A percentile compares a stretch with the other conserved stretches of the same genome.
Evolutionary conservation across 2,329 filamentous ascomycete genomes (phyloP).

Genomic region (Trichophyton simii): DNA sequence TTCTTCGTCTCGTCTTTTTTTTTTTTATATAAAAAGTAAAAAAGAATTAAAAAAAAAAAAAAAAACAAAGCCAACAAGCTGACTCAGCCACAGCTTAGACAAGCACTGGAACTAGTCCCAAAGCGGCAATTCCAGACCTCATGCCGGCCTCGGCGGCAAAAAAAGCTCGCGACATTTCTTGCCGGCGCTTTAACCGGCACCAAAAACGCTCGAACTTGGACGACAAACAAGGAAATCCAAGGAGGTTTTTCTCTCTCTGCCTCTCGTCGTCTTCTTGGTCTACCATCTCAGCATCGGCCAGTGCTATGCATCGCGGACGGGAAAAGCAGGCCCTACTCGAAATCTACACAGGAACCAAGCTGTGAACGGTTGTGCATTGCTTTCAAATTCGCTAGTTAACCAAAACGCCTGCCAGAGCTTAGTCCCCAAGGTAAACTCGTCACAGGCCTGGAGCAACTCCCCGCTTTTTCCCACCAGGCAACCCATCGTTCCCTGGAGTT

Average conservation of each 20-base stretch:
- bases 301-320: not conserved
- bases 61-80: not conserved
- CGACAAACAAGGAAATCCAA: not conserved
- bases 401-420: not conserved
- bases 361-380: not conserved
- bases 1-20: not conserved
- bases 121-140: not conserved
- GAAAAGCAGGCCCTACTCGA: not conserved
- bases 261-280: not conserved
- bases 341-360: not conserved
- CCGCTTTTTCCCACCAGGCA: not conserved
- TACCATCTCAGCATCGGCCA: not conserved
- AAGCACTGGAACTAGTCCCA: not conserved
- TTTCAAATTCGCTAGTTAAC: not conserved
- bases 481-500: not conserved
- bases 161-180: not conserved
- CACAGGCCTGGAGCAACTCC: not conserved
- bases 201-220: not conserved
- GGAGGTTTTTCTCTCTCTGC: not conserved
- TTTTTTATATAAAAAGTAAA: not conserved
- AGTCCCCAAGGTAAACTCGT: too few species aligned
- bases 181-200: not conserved
- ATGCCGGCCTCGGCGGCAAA: not conserved
- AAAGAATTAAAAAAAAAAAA: not conserved
- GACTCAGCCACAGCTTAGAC: not conserved